Base-by-base conservation (phyloP, 176 grass and related monocot genomes). In the Urochloa ruziziensis region DNA sequence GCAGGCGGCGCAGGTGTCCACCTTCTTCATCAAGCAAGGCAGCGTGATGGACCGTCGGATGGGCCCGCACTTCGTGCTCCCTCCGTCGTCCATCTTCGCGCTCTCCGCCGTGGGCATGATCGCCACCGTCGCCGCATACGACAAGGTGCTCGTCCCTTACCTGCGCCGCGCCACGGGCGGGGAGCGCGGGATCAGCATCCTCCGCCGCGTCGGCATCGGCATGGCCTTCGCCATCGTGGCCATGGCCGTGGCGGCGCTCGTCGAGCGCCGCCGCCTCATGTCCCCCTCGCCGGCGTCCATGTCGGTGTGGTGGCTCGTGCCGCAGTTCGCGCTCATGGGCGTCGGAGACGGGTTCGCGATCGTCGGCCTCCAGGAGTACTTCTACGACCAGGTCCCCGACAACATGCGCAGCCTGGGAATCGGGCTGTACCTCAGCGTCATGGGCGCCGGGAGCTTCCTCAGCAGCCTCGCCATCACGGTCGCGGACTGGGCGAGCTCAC, bases 11-110 rank as follows among this genome's bases (percentile, higher is more conserved):
- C 94, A 97, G 83, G 62, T 83, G 25, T 73, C 88, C 21, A 92
- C 94, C 69, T 92, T 97, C 88, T 94, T 94, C 94, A 90, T 97
- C 92, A 97, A 94, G 86, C 94, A 94, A 74, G 92, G 77, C 28
- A 89, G 80, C 83, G 83, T 37, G 47, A 94, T 94, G 92, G 80
- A 97, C 90, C 85, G 94, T 7, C 83, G 51, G 33, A 52, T 97
- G 43, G 80, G 79, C 17, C 24, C 66, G 0, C 70, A 67, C 52
- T 94, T 97, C 85, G 83, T 82, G 51, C 84, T 94, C 63, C 92
- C 94, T 5, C 54, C 92, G 18, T 92, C 94, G 16, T 91, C 88
- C 74, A 10, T 94, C 73, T 94, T 84, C 88, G 78, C 92, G 15
- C 47, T 94, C 12, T 10, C 80, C 1, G 88, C 94, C 23, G 0